phyloP scores from a whole-genome alignment of 805 yeast species.

The Candida endomychidarum region DNA sequence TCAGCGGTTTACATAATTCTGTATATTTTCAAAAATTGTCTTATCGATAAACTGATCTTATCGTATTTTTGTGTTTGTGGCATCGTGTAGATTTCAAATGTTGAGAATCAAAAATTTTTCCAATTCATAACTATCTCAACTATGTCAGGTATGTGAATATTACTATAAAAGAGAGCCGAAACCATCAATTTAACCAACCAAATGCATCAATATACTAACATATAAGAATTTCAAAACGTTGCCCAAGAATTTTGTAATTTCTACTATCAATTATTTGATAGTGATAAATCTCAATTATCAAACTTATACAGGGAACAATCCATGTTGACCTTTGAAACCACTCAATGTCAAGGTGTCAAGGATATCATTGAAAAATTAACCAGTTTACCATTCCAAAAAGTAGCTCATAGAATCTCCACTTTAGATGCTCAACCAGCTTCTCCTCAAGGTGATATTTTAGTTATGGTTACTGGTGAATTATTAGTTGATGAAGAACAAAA shows the following conservation, averaged over 20 bases:
- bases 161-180: slow-evolving; percentile 28
- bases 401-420: slow-evolving; percentile 89
- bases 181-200: neutral
- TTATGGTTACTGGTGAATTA: slow-evolving; percentile 96
- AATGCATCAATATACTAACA: slow-evolving; percentile 5
- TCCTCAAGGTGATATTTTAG: slow-evolving; percentile 87
- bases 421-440: slow-evolving; percentile 98
- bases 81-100: slow-evolving; percentile 6
- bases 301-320: slow-evolving; percentile 94
- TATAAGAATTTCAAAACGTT: slow-evolving; percentile 36
- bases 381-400: slow-evolving; percentile 88
- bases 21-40: too few species aligned
- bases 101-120: slow-evolving; percentile 7
- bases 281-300: slow-evolving; percentile 89
- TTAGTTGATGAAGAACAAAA: slow-evolving; percentile 91
- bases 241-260: slow-evolving; percentile 85
- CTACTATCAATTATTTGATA: slow-evolving; percentile 93
- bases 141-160: slow-evolving; percentile 11
- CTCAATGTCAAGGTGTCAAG: slow-evolving; percentile 93
- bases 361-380: slow-evolving; percentile 89
- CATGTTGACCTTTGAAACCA: slow-evolving; percentile 94
- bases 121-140: neutral
- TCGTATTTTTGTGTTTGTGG: too few species aligned
- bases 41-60: neutral
- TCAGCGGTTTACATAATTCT: too few species aligned